Base-by-base conservation (phyloP, 352 stramenopile species). In the Blastocystis sp. region DNA sequence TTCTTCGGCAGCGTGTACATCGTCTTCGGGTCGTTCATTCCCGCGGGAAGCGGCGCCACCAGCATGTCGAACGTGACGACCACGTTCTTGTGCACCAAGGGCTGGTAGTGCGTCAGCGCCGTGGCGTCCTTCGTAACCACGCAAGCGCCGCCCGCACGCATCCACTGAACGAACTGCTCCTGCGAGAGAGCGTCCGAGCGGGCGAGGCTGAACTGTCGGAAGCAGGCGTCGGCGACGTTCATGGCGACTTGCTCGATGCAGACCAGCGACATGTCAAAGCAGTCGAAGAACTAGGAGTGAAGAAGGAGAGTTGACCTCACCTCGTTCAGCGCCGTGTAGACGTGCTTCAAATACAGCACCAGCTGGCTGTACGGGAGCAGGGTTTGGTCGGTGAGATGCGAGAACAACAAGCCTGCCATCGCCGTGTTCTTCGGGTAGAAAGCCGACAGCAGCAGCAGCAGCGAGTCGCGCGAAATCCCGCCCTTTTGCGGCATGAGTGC, bases 181-280 rank as follows among this genome's bases (percentile, higher is more conserved):
- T 66, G 28, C 21, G 74, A 60, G 23, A 84, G 28, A 0, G 21
- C 17, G 61, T 43, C n/a, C 14, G 21, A 2, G 11, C 28, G 21
- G 1, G 56, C 28, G 52, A 69, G 21, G 14, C 48, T 9, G n/a
- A 70, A 84, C 0, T 53, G 45, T 2, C 11, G 2, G 34, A 84
- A 66, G 2, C 45, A 66, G 74, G 21, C 17, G 2, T 62, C 56
- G 5, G 52, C 74, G 17, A 84, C 74, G 23, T 84, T 84, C 38
- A 28, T 84, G 2, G 74, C 74, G 34, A 84, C 14, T 21, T 67
- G 74, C 11, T 84, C 40, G 52, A 84, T 28, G 2, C 52, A 69
- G 17, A 84, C 74, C 1, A 84, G 52, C 3, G 74, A 56, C 19
- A n/a, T 48, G 48, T 84, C 74, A 40, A 84, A 84, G 60, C 74